These are phyloP conservation scores for Cyclostephanos invisitatus DNA, from an alignment of 108 stramenopile species.

Conservation along the genomic window DNA sequence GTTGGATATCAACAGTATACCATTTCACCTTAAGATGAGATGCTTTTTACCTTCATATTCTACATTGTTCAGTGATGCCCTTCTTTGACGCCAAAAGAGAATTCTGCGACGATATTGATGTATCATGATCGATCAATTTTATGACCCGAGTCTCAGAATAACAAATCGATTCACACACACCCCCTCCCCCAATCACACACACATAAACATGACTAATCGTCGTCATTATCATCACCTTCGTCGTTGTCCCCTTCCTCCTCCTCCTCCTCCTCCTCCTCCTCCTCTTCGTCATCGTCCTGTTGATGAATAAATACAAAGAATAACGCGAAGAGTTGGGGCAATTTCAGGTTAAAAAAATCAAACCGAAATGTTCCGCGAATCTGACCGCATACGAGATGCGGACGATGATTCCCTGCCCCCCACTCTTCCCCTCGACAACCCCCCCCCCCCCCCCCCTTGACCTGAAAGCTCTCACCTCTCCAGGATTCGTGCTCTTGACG, in stretches of 20 bases:
- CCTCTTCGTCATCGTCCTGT: constrained; percentile 55
- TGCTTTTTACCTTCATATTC: background rate
- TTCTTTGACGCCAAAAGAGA: background rate
- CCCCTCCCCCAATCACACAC: background rate
- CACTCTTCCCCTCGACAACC: constrained; percentile 28
- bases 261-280: constrained; percentile 51
- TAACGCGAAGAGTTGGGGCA: background rate
- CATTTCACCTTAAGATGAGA: constrained; percentile 9
- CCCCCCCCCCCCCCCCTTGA: constrained; percentile 63
- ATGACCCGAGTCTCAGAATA: background rate
- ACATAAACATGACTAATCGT: constrained; percentile 8
- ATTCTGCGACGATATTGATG: background rate
- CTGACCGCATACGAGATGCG: background rate
- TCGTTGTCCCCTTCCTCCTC: constrained; percentile 33
- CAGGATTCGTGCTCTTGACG: constrained; percentile 52
- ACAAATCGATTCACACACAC: background rate
- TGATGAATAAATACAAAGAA: background rate
- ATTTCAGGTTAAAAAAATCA: background rate
- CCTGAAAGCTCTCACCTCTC: constrained; percentile 71
- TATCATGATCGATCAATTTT: background rate
- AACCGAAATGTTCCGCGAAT: background rate
- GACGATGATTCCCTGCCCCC: background rate
- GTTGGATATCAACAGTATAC: background rate
- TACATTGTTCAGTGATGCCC: background rate
- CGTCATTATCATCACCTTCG: constrained; percentile 11